These are phyloP conservation scores for Colletotrichum aenigma DNA, from an alignment of 2,329 filamentous ascomycete species.

Conservation along the genomic window DNA sequence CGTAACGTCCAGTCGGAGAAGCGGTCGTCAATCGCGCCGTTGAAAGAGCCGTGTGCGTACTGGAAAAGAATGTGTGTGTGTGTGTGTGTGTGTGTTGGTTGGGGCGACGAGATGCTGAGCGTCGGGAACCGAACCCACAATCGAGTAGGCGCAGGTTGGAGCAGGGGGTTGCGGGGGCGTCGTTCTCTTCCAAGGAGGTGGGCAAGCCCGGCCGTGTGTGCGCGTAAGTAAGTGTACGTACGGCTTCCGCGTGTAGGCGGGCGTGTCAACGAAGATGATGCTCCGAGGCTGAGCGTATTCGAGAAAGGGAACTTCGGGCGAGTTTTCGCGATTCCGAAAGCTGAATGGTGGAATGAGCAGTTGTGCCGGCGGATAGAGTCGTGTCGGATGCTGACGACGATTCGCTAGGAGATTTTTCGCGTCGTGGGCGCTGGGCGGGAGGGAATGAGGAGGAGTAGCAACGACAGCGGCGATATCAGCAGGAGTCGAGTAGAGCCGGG, in stretches of 20 bases:
- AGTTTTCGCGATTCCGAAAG: not conserved
- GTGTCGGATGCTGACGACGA: not conserved
- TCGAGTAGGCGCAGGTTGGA: constrained; percentile 19
- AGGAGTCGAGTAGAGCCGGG: not conserved
- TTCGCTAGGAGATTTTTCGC: constrained; percentile 4
- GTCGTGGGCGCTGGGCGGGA: constrained; percentile 4
- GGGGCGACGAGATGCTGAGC: constrained; percentile 11
- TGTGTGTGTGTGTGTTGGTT: not conserved
- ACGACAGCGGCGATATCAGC: not conserved
- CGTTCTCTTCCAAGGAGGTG: constrained; percentile 9
- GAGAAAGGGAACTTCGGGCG: not conserved
- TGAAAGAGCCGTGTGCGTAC: not conserved
- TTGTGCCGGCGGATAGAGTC: not conserved
- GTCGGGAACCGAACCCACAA: constrained; percentile 16
- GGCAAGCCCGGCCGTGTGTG: not conserved
- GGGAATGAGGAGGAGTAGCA: not conserved
- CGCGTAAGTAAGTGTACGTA: not conserved
- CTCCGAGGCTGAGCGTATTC: not conserved
- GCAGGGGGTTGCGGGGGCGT: constrained; percentile 16
- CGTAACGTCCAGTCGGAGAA: not conserved
- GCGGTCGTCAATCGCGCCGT: not conserved
- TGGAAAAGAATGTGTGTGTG: not conserved
- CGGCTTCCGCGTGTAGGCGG: not conserved
- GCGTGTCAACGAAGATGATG: not conserved
- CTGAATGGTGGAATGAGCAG: constrained; percentile 8